Percentiles rank a stretch among this genome's conserved stretches.
Conservation (phyloP, 1,284 basidiomycete genomes). For the Boletus sp. region DNA sequence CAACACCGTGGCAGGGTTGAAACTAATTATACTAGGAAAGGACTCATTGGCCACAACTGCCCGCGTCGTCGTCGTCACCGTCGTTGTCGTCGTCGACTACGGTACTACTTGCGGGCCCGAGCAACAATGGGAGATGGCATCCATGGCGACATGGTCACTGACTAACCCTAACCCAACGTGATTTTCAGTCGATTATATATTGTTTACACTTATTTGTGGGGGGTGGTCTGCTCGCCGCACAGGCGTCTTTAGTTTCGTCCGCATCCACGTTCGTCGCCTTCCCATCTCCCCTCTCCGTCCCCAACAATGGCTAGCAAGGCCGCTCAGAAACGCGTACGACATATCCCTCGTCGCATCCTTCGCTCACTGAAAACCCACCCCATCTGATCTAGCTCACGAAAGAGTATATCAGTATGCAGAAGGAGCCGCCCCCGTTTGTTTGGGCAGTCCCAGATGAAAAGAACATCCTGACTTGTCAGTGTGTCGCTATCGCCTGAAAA, state of each 20-base stretch:
- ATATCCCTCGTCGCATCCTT: fast-evolving
- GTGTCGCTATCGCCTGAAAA: slow-evolving; percentile 1
- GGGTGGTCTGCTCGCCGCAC: slow-evolving; percentile 30
- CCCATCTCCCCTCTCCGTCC: neutral
- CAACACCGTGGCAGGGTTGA: neutral
- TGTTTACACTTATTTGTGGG: slow-evolving; percentile 36
- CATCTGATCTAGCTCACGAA: slow-evolving; percentile 71
- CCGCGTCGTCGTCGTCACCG: neutral
- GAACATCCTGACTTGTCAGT: slow-evolving; percentile 88
- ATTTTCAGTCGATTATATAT: neutral
- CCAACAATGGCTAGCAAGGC: slow-evolving; percentile 77
- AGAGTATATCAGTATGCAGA: slow-evolving; percentile 94
- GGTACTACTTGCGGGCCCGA: too few species aligned
- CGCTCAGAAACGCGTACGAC: slow-evolving; percentile 78
- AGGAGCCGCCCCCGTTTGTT: slow-evolving; percentile 90
- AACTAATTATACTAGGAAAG: neutral
- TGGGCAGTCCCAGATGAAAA: slow-evolving; percentile 95
- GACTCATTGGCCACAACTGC: neutral
- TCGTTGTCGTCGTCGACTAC: neutral
- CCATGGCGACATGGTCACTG: slow-evolving; percentile 21
- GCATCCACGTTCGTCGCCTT: slow-evolving; percentile 23
- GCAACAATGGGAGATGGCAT: neutral
- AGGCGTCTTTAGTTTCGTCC: slow-evolving; percentile 31
- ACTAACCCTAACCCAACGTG: slow-evolving; percentile 30
- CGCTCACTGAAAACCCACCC: neutral